Base-by-base conservation (phyloP, 108 stramenopile species). In the Seminavis robusta region DNA sequence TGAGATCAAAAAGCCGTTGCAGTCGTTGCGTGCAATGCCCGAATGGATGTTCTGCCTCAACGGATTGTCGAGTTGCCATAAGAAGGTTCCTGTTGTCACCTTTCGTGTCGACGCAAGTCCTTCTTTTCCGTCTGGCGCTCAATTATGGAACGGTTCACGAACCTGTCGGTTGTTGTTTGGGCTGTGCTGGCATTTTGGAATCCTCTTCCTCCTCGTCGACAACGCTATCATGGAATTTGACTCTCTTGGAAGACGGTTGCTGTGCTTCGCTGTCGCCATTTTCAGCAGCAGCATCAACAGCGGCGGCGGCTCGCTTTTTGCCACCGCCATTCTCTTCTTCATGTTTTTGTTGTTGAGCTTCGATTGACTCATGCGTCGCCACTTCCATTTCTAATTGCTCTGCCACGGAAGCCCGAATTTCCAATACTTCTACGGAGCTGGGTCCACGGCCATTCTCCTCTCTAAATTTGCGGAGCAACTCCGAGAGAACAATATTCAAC, bases 391-490 rank as follows among this genome's bases (percentile, higher is more conserved):
- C 86, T 40, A 93, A 45, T 47, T 71, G 61, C 56, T 76, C 78
- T n/a, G 91, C 91, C 37, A 93, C 73, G 3, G 71, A 73, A 26
- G 78, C 58, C 25, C 91, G 77, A 65, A 93, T 65, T 31, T 82
- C 85, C 11, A 93, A 54, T 39, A 89, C 51, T 62, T 93, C 91
- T 30, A 67, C 39, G 8, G 91, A 81, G 54, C 87, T 71, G 23
- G 91, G 91, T 4, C 91, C 87, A 4, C 91, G 68, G 16, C 87
- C 91, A 68, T 89, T 76, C 23, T 93, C 84, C 55, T 89, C 85
- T 38, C 79, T 78, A 63, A 86, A 93, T 49, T 78, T 67, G 25
- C 81, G 71, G 15, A 93, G 51, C 8, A 93, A 70, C 55, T 86
- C 83, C 17, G 71, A 71, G 42, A 93, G 67, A 9, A 93, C 75